phyloP scores from a whole-genome alignment of 1,139 yeast species.

The Pichia sp. region DNA sequence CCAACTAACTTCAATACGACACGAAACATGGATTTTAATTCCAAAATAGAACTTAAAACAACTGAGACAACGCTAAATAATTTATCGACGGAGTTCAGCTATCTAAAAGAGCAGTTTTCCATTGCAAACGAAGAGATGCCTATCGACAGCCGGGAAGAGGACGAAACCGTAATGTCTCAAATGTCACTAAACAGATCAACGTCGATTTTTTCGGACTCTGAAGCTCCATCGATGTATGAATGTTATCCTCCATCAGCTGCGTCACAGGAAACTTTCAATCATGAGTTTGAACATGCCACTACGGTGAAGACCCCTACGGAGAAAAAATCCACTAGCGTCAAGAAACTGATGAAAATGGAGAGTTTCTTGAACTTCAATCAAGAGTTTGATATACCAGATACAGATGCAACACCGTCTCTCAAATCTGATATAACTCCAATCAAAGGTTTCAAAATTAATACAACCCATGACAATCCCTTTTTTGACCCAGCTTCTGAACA shows the following conservation, averaged over 20 bases:
- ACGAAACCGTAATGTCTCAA: conserved; percentile 2
- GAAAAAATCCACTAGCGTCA: conserved; percentile 11
- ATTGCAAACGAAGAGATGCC: conserved; percentile 15
- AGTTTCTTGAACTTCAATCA: conserved; percentile 21
- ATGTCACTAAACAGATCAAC: not conserved
- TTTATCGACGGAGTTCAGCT: conserved; percentile 40
- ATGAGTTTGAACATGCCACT: not conserved
- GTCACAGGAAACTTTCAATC: not conserved
- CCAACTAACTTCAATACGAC: conserved; percentile 14
- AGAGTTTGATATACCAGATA: not conserved
- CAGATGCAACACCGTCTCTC: not conserved
- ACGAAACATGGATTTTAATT: conserved; percentile 11
- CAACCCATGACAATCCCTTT: conserved; percentile 4
- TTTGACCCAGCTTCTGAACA: no score
- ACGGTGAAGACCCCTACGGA: not conserved
- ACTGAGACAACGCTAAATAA: conserved; percentile 44
- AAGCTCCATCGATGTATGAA: conserved; percentile 5
- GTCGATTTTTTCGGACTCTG: conserved; percentile 10
- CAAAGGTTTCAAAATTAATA: conserved; percentile 18
- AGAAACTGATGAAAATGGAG: conserved; percentile 22
- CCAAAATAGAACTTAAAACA: conserved; percentile 31
- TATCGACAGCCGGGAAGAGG: conserved; percentile 2
- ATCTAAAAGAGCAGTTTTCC: conserved; percentile 26
- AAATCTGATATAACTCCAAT: conserved; percentile 12
- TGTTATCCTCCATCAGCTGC: not conserved